A percentile compares a stretch with the other conserved stretches of the same genome.
These are phyloP conservation scores for Leptographium flavum DNA, from an alignment of 2,329 filamentous ascomycete species.

Conservation along the genomic window DNA sequence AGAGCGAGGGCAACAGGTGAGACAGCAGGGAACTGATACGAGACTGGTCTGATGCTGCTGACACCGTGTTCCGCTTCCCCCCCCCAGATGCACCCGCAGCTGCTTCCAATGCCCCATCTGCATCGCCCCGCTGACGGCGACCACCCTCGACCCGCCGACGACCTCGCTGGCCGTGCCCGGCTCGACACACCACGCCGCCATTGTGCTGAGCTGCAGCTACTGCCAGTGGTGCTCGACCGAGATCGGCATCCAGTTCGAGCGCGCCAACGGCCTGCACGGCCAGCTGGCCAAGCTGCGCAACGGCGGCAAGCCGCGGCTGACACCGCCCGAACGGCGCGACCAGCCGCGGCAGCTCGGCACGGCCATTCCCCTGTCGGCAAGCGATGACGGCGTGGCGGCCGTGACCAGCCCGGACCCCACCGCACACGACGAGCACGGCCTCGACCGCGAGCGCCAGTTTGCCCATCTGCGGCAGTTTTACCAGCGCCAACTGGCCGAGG, in stretches of 20 bases:
- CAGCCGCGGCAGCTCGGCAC: slow-evolving; percentile 32
- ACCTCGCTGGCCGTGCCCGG: slow-evolving; percentile 30
- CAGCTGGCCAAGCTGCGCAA: slow-evolving; percentile 63
- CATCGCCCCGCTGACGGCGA: slow-evolving; percentile 63
- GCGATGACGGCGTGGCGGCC: neutral
- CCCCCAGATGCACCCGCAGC: slow-evolving; percentile 67
- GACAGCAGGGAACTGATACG: too few relatives aligned
- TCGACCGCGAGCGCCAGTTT: slow-evolving; percentile 58
- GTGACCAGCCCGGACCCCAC: neutral
- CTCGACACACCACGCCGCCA: slow-evolving; percentile 21
- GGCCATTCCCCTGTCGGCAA: neutral
- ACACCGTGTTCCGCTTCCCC: too few relatives aligned
- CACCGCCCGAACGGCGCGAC: slow-evolving; percentile 34
- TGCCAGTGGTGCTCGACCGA: slow-evolving; percentile 89
- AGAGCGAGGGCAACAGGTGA: slow-evolving; percentile 85
- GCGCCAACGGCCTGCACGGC: slow-evolving; percentile 69
- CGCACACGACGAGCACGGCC: slow-evolving; percentile 21
- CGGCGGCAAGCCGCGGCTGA: slow-evolving; percentile 37
- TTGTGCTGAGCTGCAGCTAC: slow-evolving; percentile 73
- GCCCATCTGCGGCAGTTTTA: slow-evolving; percentile 67
- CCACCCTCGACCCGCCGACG: slow-evolving; percentile 43
- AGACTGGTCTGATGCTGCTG: too few relatives aligned
- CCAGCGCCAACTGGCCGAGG: slow-evolving; percentile 57
- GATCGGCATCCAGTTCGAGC: slow-evolving; percentile 80
- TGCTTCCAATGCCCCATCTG: slow-evolving; percentile 94